A percentile compares a stretch with the other conserved stretches of the same genome.
These are phyloP conservation scores for Suillus variegatus DNA, from an alignment of 768 basidiomycete genomes.

Conservation along the genomic window DNA sequence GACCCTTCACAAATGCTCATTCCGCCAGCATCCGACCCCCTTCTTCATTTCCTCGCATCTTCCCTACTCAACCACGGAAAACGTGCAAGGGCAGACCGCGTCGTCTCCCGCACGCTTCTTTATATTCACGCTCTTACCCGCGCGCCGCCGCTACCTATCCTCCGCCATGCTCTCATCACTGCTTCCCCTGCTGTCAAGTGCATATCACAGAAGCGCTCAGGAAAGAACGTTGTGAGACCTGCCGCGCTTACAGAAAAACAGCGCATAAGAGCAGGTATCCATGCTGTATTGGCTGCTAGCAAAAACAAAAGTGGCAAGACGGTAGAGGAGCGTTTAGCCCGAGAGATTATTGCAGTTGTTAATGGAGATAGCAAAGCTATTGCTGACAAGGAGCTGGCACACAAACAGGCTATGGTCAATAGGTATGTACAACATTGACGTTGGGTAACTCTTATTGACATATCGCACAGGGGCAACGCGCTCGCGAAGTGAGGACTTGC, in stretches of 20 bases:
- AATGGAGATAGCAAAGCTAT: slow-evolving; percentile 61
- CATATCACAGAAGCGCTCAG: slow-evolving; percentile 56
- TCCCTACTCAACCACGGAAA: slow-evolving; percentile 65
- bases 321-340: slow-evolving; percentile 71
- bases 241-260: slow-evolving; percentile 80
- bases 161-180: slow-evolving; percentile 68
- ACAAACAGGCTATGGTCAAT: slow-evolving; percentile 74
- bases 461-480: slow-evolving; percentile 21
- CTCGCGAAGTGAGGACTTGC: not conserved
- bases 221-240: slow-evolving; percentile 69
- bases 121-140: slow-evolving; percentile 75
- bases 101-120: slow-evolving; percentile 62
- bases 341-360: slow-evolving; percentile 75
- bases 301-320: slow-evolving; percentile 56
- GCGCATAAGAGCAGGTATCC: slow-evolving; percentile 66
- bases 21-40: slow-evolving; percentile 74
- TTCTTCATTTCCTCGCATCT: slow-evolving; percentile 67
- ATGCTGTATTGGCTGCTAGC: slow-evolving; percentile 69
- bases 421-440: slow-evolving; percentile 48
- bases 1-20: slow-evolving; percentile 44
- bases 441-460: slow-evolving; percentile 10
- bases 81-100: slow-evolving; percentile 57
- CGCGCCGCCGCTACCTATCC: slow-evolving; percentile 76
- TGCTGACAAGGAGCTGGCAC: slow-evolving; percentile 60
- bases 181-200: slow-evolving; percentile 73